Conservation (phyloP, 768 basidiomycete species). For the Tricholoma furcatifolium region DNA sequence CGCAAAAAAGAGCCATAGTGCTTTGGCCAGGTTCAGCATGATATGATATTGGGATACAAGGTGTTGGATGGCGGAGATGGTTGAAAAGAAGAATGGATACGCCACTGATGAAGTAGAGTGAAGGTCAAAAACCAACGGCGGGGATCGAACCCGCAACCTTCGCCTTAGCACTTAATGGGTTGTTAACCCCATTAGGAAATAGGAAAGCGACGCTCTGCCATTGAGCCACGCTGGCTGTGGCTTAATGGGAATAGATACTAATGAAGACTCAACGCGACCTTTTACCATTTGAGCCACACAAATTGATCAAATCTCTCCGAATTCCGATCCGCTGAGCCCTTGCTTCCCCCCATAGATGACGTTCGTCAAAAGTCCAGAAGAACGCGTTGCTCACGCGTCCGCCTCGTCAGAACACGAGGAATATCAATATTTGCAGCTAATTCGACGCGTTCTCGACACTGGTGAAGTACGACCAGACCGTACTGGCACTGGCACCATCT, state of each 20-base stretch:
- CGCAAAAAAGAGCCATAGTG: too few species aligned
- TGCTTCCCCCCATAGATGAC: constrained; percentile 1
- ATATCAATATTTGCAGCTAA: constrained; percentile 84
- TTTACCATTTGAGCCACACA: not conserved
- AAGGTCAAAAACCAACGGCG: constrained; percentile 13
- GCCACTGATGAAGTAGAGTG: too few species aligned
- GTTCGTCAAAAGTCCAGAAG: not conserved
- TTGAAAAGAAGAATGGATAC: not conserved
- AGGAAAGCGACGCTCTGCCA: constrained; percentile 19
- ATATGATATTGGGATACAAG: too few species aligned
- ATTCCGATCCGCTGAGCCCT: not conserved
- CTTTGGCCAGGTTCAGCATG: too few species aligned
- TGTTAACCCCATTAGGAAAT: too few species aligned
- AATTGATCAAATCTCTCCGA: not conserved
- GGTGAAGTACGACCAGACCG: constrained; percentile 86
- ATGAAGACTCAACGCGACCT: not conserved
- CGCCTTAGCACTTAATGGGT: constrained; percentile 4
- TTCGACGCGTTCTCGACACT: constrained; percentile 66
- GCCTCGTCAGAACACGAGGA: constrained; percentile 72
- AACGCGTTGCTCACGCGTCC: constrained; percentile 52
- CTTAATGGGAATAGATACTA: too few species aligned
- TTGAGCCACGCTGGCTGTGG: constrained; percentile 13
- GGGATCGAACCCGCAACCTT: constrained; percentile 18
- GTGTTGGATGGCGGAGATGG: not conserved
- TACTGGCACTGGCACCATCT: constrained; percentile 92